Base-by-base conservation (phyloP, 2,329 filamentous ascomycete species). In the Trichothecium sympodiale region DNA sequence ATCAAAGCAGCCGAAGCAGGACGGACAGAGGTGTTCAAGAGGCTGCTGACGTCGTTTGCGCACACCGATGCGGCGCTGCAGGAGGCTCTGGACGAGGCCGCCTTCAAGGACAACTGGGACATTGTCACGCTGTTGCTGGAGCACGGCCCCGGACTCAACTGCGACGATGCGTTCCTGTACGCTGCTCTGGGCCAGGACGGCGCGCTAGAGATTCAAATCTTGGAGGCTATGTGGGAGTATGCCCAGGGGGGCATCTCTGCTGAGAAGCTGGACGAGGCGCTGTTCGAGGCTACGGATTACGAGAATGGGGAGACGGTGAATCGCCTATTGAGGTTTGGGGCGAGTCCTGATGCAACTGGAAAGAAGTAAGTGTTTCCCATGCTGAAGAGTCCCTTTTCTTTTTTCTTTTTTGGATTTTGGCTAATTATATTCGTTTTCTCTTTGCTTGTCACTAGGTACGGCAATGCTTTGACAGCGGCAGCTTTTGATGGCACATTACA, bases 271-370 rank as follows among this genome's bases (percentile, higher is more conserved):
- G 51, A 56, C 26, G 23, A 52, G 1, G 55, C 56, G 2, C 43
- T 64, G 3, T 64, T 62, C 16, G 39, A 59, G 13, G 59, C 61
- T 1, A 61, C 60, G 0, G 61, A 64, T 29, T 43, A 41, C 25
- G 57, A 64, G 39, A 61, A 60, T 17, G 43, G 44, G 8, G 47
- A 47, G 0, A 61, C 57, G 0, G 59, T 64, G 2, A 49, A 55
- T 31, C 14, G 62, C 3, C 45, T 64, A 1, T 28, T 64, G 10
- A 46, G 46, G 8, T 62, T 56, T 29, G 45, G 48, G 9, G 60
- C 57, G 2, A 46, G 53, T 15, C 50, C 60, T 1, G 59, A 64
- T 36, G 58, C 59, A 1, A 60, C 52, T 4, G 59, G 61, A 2
- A 39, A 52, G 38, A 51, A 56, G 57, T 62, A 50, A 47, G 57